Conservation (phyloP, 441 rosid genomes). For the Bruguiera hainesii region DNA sequence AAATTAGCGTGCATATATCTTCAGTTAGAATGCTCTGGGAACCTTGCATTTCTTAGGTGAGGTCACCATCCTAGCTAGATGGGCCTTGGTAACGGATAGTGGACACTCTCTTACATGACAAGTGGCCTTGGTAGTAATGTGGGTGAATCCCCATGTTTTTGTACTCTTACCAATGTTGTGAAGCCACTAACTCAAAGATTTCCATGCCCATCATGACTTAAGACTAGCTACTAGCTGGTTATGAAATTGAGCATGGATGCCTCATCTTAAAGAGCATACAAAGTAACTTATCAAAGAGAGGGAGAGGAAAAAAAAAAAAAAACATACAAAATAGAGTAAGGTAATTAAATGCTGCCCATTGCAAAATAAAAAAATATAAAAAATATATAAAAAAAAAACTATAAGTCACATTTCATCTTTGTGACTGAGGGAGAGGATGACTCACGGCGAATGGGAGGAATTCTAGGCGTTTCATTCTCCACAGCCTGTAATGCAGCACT, state of each 20-base stretch:
- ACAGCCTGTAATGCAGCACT: slow-evolving; percentile 39
- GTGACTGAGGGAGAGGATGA: background rate
- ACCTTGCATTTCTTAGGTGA: background rate
- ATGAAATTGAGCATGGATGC: no score
- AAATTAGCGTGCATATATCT: no score
- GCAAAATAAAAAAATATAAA: no score
- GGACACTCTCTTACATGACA: background rate
- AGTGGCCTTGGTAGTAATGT: background rate
- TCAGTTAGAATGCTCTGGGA: background rate
- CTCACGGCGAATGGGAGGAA: slow-evolving; percentile 83
- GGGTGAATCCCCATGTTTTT: background rate
- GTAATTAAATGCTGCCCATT: no score
- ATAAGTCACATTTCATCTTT: no score
- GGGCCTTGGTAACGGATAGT: background rate
- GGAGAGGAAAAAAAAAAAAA: background rate
- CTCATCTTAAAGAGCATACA: background rate
- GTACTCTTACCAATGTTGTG: background rate
- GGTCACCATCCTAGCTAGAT: background rate
- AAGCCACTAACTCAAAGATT: background rate
- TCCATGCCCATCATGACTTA: background rate
- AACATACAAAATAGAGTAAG: background rate
- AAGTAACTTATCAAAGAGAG: background rate
- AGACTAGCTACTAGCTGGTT: no score
- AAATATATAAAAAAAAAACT: no score
- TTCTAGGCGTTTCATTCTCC: slow-evolving; percentile 56